Evolutionary conservation across 148 eudicot species (phyloP).

Genomic region (Cornus controversa): DNA sequence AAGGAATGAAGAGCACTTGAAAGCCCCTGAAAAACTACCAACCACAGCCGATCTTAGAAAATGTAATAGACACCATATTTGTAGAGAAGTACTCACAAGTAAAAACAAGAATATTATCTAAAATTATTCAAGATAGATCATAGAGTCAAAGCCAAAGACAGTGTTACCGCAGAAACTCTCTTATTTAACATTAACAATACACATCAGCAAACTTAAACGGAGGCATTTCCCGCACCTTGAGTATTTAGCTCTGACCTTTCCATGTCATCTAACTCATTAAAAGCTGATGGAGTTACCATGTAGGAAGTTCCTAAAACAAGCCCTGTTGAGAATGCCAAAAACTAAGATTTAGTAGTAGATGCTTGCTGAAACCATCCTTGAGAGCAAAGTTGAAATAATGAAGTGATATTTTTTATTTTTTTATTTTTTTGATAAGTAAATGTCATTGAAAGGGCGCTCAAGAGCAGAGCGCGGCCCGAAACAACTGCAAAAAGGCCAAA

Average conservation of each 20-base stretch:
- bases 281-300: slow-evolving; percentile 59
- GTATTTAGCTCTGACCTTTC: slow-evolving; percentile 48
- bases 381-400: neutral
- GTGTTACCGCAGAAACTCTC: neutral
- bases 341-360: neutral
- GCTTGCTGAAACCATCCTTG: neutral
- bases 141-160: neutral
- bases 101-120: slow-evolving; percentile 1
- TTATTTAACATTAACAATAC: neutral
- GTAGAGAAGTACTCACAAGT: neutral
- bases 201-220: slow-evolving; percentile 13
- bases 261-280: slow-evolving; percentile 51
- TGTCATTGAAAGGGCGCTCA: too few relatives aligned
- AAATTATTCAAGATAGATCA: slow-evolving; percentile 2
- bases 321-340: slow-evolving; percentile 41
- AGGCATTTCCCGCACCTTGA: slow-evolving; percentile 44
- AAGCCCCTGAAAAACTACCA: slow-evolving; percentile 68
- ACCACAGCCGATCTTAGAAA: slow-evolving; percentile 20
- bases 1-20: slow-evolving; percentile 59
- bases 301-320: slow-evolving; percentile 59
- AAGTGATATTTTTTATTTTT: too few relatives aligned
- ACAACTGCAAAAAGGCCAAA: too few relatives aligned
- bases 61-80: neutral
- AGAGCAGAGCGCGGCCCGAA: too few relatives aligned
- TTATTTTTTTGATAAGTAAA: too few relatives aligned